Evolutionary conservation across 108 stramenopile species (phyloP).

Genomic region (Cylindrotheca closterium): DNA sequence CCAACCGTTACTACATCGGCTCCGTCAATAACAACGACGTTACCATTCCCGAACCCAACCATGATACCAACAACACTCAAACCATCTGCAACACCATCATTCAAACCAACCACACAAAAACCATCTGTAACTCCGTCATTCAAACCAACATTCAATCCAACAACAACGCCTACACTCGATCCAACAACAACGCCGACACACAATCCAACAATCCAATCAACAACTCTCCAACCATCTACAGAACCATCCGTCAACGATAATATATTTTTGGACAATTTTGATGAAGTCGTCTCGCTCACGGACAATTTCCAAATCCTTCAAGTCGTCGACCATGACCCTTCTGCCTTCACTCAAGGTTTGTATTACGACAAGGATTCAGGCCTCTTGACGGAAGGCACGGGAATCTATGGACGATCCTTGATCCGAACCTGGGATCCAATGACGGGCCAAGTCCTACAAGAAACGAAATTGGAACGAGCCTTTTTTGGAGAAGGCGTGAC

Average conservation of each 20-base stretch:
- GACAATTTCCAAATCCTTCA: slow-evolving; percentile 14
- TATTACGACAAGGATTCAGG: slow-evolving; percentile 31
- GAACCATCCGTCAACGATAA: not conserved
- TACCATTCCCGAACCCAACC: too few species aligned
- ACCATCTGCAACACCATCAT: too few species aligned
- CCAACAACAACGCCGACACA: not conserved
- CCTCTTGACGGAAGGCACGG: slow-evolving; percentile 57
- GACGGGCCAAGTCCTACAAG: not conserved
- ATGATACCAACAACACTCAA: too few species aligned
- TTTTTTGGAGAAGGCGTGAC: slow-evolving; percentile 79
- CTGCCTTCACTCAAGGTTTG: slow-evolving; percentile 72
- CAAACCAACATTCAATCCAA: not conserved
- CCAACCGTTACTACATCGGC: too few species aligned
- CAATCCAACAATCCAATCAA: not conserved
- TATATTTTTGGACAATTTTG: not conserved
- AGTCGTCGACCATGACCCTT: slow-evolving; percentile 44
- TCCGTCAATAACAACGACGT: too few species aligned
- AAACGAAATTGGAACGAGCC: slow-evolving; percentile 21
- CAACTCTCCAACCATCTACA: not conserved
- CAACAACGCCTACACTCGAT: not conserved
- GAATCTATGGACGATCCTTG: slow-evolving; percentile 49
- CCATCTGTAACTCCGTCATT: too few species aligned
- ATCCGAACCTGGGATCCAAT: slow-evolving; percentile 49
- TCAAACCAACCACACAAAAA: too few species aligned
- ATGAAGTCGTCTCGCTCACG: slow-evolving; percentile 4